A percentile compares a stretch with the other conserved stretches of the same genome.
Conservation (phyloP, 345 rosid genomes). For the Dimocarpus longan region DNA sequence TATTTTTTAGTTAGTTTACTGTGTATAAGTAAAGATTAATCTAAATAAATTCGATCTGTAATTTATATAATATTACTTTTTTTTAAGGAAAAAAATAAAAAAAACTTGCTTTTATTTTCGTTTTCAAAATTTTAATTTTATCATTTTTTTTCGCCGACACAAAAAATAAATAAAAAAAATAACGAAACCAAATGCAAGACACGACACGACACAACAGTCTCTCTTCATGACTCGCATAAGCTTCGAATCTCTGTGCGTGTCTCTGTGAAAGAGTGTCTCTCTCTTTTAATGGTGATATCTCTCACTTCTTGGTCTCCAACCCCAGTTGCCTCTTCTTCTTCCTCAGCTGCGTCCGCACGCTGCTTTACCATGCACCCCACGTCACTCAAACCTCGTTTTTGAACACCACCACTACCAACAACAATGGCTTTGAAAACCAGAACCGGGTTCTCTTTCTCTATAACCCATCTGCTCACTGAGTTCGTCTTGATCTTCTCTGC, state of each 20-base stretch:
- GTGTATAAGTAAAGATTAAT: too few relatives aligned
- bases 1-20: too few relatives aligned
- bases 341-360: slow-evolving; percentile 17
- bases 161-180: not conserved
- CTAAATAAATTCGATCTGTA: too few relatives aligned
- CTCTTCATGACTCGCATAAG: slow-evolving; percentile 39
- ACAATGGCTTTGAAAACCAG: slow-evolving; percentile 33
- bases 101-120: too few relatives aligned
- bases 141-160: slow-evolving; percentile 47
- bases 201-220: slow-evolving; percentile 6
- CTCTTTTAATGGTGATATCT: slow-evolving; percentile 49
- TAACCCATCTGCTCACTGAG: slow-evolving; percentile 22
- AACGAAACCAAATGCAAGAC: not conserved
- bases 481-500: slow-evolving; percentile 29
- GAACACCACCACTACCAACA: not conserved
- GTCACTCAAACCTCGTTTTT: slow-evolving; percentile 35
- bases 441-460: slow-evolving; percentile 20
- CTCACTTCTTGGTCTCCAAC: slow-evolving; percentile 32
- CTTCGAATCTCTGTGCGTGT: slow-evolving; percentile 44
- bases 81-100: too few relatives aligned
- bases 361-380: slow-evolving; percentile 25
- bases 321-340: slow-evolving; percentile 26
- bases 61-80: too few relatives aligned
- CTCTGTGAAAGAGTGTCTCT: slow-evolving; percentile 22
- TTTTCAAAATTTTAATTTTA: too few relatives aligned